Evolutionary conservation across 345 rosid genomes (phyloP).

Genomic region (Syzygium aromaticum): DNA sequence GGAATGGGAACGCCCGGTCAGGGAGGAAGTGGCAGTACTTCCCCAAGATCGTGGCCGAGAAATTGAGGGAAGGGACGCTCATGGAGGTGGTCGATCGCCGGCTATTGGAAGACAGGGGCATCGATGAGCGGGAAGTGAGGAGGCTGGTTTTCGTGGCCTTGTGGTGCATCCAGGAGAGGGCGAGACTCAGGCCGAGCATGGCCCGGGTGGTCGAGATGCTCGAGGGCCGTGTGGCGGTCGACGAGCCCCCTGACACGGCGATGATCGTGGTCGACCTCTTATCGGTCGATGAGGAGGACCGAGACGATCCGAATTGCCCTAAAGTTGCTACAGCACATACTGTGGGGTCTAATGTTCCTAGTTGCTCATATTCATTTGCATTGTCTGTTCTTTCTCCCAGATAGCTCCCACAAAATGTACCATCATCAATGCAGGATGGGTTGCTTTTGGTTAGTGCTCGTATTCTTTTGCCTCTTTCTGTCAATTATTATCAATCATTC

Average conservation of each 20-base stretch:
- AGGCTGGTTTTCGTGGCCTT: constrained; percentile 50
- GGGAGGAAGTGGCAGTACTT: constrained; percentile 53
- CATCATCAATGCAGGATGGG: not conserved
- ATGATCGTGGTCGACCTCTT: constrained; percentile 62
- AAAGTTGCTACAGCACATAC: constrained; percentile 8
- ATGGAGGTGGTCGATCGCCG: constrained; percentile 69
- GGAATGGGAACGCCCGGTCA: constrained; percentile 18
- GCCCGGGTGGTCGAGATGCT: constrained; percentile 69
- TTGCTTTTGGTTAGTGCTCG: not conserved
- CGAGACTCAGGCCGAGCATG: constrained; percentile 66
- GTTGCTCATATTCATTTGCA: constrained; percentile 28
- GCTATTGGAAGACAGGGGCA: constrained; percentile 27
- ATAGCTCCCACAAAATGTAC: constrained; percentile 8
- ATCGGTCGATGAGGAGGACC: constrained; percentile 29
- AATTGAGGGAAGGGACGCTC: constrained; percentile 46
- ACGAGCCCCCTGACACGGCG: constrained; percentile 67
- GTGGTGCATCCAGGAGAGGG: constrained; percentile 86
- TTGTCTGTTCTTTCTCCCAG: constrained; percentile 58
- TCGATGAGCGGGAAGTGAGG: constrained; percentile 54
- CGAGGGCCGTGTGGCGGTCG: constrained; percentile 48
- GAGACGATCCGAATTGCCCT: not conserved
- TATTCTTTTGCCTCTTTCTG: not conserved
- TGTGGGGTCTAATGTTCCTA: constrained; percentile 6
- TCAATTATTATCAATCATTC: not conserved
- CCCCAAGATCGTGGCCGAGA: constrained; percentile 56